Evolutionary conservation across 148 eudicot genomes (phyloP).

Genomic region (Tetragonia tetragonoides): DNA sequence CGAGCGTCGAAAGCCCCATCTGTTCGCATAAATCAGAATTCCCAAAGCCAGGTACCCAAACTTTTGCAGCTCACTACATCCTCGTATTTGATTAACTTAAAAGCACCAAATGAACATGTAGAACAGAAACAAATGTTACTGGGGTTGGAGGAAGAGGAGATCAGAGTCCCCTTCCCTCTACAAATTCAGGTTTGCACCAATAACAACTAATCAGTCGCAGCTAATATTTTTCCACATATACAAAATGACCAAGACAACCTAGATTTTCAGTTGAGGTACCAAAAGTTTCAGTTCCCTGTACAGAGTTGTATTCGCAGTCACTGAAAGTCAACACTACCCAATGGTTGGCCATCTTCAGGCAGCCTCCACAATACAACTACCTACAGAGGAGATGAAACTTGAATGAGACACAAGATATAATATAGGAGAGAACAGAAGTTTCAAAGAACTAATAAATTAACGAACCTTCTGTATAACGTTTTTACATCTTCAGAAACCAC

Average conservation of each 20-base stretch:
- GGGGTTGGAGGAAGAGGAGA: no score
- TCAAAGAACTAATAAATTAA: conserved; percentile 2
- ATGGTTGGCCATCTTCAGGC: background rate
- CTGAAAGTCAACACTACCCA: background rate
- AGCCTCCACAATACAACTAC: background rate
- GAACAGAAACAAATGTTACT: no score
- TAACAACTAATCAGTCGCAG: background rate
- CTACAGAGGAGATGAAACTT: conserved; percentile 2
- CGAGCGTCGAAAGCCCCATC: no score
- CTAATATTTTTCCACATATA: background rate
- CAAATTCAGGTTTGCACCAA: no score
- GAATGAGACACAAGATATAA: background rate
- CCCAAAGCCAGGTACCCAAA: no score
- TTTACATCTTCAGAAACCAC: conserved; percentile 54
- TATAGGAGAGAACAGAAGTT: background rate
- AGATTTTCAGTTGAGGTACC: background rate
- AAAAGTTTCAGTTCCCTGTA: background rate
- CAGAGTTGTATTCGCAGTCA: background rate
- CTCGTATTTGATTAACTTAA: no score
- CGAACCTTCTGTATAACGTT: conserved; percentile 63
- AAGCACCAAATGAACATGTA: no score
- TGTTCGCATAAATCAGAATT: no score
- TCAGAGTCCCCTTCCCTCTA: no score
- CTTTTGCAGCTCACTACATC: no score
- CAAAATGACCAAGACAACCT: background rate